Evolutionary conservation across 805 yeast genomes (phyloP).

Genomic region (Candida qinlingensis): DNA sequence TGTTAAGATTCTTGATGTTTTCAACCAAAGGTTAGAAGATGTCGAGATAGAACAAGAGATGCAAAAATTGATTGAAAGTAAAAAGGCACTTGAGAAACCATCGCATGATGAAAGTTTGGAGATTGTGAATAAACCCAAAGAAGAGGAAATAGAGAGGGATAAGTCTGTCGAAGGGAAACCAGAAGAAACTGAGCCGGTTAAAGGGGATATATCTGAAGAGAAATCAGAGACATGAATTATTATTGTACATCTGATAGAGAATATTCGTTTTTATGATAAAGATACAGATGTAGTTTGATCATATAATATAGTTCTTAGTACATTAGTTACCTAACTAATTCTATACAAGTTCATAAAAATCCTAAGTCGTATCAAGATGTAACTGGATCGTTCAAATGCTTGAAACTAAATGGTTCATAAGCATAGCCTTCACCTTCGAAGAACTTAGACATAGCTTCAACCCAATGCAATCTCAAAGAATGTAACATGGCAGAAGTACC

Average conservation of each 20-base stretch:
- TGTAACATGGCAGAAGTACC: constrained; percentile 99
- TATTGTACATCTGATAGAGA: no score
- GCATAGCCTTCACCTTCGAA: constrained; percentile 95
- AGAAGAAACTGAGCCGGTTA: no score
- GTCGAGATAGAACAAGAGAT: constrained; percentile 32
- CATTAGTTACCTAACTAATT: no score
- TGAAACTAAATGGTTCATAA: constrained; percentile 82
- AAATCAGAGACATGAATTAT: no score
- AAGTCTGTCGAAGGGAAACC: no score
- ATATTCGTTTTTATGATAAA: no score
- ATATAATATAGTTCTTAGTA: no score
- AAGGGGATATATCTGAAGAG: no score
- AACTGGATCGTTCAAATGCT: constrained; percentile 11
- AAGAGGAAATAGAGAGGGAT: not conserved
- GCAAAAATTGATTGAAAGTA: constrained; percentile 32
- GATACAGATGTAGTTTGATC: no score
- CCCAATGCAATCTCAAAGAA: constrained; percentile 98
- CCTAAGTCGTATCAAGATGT: not conserved
- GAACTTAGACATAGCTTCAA: constrained; percentile 97
- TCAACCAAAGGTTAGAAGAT: constrained; percentile 34
- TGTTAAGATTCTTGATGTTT: constrained; percentile 32
- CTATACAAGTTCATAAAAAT: no score
- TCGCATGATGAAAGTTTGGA: not conserved
- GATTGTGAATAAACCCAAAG: no score
- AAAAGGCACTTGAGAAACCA: constrained; percentile 28